These are phyloP conservation scores for Wallemia ichthyophaga DNA, from an alignment of 1,284 basidiomycete species.

Conservation along the genomic window DNA sequence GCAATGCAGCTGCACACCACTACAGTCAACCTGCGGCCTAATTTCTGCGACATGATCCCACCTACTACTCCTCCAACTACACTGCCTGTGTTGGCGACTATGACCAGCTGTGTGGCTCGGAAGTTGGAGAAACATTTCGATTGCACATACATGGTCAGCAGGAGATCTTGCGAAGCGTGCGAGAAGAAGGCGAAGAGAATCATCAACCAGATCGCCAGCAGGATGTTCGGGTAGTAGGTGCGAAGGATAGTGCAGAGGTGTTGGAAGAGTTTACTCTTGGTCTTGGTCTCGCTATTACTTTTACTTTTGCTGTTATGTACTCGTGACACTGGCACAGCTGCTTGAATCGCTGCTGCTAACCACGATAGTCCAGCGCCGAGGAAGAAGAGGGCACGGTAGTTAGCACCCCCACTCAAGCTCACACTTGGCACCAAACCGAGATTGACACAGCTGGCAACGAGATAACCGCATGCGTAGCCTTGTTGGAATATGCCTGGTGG, in stretches of 20 bases:
- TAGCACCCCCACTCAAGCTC: slow-evolving; percentile 9
- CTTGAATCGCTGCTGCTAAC: slow-evolving; percentile 41
- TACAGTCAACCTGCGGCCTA: slow-evolving; percentile 67
- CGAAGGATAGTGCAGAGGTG: too few relatives aligned
- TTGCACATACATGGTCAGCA: too few relatives aligned
- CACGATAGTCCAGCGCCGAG: slow-evolving; percentile 34
- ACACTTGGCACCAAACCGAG: slow-evolving; percentile 6
- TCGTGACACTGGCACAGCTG: slow-evolving; percentile 34
- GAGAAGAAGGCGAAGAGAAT: too few relatives aligned
- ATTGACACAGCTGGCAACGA: slow-evolving; percentile 10
- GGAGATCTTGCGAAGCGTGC: too few relatives aligned
- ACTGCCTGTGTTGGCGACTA: too few relatives aligned
- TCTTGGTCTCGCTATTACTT: too few relatives aligned
- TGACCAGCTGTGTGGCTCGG: too few relatives aligned
- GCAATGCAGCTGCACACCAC: slow-evolving; percentile 29
- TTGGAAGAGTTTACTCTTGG: too few relatives aligned
- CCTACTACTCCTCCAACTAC: slow-evolving; percentile 19
- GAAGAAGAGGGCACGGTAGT: slow-evolving; percentile 23
- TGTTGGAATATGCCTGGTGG: slow-evolving; percentile 49
- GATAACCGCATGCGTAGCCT: slow-evolving; percentile 28
- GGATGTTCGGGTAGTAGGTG: too few relatives aligned
- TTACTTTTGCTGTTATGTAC: too few relatives aligned
- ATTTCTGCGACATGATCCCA: slow-evolving; percentile 47
- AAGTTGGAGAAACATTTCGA: too few relatives aligned
- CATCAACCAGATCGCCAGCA: too few relatives aligned